Evolutionary conservation across 2,329 filamentous ascomycete genomes (phyloP).

Genomic region (Cytospora leucostoma): DNA sequence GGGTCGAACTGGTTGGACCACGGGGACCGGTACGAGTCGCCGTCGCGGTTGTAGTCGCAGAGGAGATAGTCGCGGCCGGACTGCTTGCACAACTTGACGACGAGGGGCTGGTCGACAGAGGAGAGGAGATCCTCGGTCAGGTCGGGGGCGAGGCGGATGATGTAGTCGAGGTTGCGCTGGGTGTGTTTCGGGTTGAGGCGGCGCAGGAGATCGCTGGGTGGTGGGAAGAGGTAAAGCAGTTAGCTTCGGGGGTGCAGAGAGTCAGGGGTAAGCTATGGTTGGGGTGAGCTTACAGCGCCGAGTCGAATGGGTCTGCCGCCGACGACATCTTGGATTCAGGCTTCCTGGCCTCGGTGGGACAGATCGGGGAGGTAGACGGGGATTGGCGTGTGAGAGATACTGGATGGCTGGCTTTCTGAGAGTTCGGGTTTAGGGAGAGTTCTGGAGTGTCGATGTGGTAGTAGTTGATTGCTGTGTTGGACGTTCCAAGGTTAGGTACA

Average conservation of each 20-base stretch:
- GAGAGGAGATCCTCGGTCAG: constrained; percentile 97
- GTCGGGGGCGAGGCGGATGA: constrained; percentile 85
- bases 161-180: constrained; percentile 79
- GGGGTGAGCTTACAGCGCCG: constrained; percentile 64
- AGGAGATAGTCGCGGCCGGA: constrained; percentile 94
- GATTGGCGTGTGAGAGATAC: constrained; percentile 2
- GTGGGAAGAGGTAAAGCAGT: constrained; percentile 14
- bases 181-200: constrained; percentile 95
- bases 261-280: constrained; percentile 1
- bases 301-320: constrained; percentile 70
- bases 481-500: constrained; percentile 28
- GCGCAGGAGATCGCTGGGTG: constrained; percentile 86
- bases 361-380: not conserved
- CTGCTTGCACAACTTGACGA: constrained; percentile 81
- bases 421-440: not conserved
- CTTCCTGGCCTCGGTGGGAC: not conserved
- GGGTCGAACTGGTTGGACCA: constrained; percentile 99
- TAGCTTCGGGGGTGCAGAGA: constrained; percentile 8
- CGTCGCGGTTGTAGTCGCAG: constrained; percentile 99
- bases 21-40: constrained; percentile 95
- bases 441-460: not conserved
- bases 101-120: constrained; percentile 93
- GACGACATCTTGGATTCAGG: constrained; percentile 45
- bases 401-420: not conserved
- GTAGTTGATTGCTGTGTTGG: constrained; percentile 11